These are phyloP conservation scores for Dryas alaskensis DNA, from an alignment of 306 rosid genomes.

Conservation along the genomic window DNA sequence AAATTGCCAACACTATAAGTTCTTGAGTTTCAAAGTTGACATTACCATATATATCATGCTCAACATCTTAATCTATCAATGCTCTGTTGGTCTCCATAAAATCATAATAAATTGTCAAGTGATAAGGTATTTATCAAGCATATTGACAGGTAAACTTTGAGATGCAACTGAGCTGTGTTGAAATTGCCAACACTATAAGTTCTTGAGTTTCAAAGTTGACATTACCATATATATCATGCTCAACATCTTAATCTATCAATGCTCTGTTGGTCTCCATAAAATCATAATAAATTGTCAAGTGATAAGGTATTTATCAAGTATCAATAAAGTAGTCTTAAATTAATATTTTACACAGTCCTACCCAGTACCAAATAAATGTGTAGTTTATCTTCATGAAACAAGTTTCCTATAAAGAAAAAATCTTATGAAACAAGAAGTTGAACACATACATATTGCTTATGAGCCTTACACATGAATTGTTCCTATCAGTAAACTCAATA, in stretches of 20 bases:
- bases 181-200: constrained; percentile 7
- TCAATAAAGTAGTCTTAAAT: neutral
- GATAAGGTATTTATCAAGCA: neutral
- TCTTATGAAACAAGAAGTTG: neutral
- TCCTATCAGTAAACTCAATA: neutral
- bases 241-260: neutral
- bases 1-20: constrained; percentile 7
- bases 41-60: neutral
- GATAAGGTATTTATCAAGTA: neutral
- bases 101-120: neutral
- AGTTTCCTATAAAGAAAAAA: no score
- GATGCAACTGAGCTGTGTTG: constrained; percentile 21
- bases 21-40: neutral
- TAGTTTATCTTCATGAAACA: neutral
- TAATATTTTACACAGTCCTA: neutral
- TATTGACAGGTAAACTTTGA: constrained; percentile 12
- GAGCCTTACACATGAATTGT: neutral
- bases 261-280: neutral
- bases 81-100: neutral
- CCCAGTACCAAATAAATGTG: neutral
- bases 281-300: neutral
- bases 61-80: neutral
- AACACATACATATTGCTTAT: neutral
- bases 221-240: neutral
- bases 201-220: neutral